A percentile compares a stretch with the other conserved stretches of the same genome.
Conservation (phyloP, 495 filamentous ascomycete species). For the Thermothielavioides terrestris region DNA sequence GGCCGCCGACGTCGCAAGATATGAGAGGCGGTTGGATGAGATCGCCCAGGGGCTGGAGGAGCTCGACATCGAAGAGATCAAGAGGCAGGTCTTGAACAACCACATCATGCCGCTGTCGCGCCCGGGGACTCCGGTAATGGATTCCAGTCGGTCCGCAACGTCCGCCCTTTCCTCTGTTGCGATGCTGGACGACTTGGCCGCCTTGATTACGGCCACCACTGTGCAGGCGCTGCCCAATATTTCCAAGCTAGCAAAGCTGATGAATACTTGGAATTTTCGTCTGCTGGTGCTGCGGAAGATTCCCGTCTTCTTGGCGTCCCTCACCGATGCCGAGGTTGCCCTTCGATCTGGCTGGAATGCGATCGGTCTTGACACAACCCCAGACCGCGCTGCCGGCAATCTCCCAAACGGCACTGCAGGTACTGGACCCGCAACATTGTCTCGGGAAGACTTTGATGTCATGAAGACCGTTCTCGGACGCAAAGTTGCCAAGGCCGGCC, state of each 20-base stretch:
- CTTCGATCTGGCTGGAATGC: constrained; percentile 55
- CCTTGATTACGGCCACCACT: constrained; percentile 80
- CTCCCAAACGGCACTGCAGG: constrained; percentile 5
- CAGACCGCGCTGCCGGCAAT: neutral
- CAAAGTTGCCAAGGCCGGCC: constrained; percentile 62
- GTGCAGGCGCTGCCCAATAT: constrained; percentile 77
- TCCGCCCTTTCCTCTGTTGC: constrained; percentile 44
- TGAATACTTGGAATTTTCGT: constrained; percentile 70
- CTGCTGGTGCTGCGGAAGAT: constrained; percentile 63
- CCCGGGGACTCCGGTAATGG: constrained; percentile 44
- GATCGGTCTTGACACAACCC: constrained; percentile 31
- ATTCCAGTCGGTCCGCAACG: constrained; percentile 24
- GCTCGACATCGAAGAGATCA: constrained; percentile 82
- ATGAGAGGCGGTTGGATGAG: constrained; percentile 67
- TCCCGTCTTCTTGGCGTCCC: constrained; percentile 55
- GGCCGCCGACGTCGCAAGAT: constrained; percentile 48
- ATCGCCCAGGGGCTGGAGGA: constrained; percentile 70
- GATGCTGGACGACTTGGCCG: constrained; percentile 73
- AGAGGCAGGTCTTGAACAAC: constrained; percentile 74
- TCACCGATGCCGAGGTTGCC: constrained; percentile 54
- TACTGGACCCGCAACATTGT: constrained; percentile 22
- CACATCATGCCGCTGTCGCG: constrained; percentile 53
- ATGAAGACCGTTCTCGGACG: constrained; percentile 56
- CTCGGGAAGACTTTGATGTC: constrained; percentile 48
- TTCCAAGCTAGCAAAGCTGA: constrained; percentile 56